Evolutionary conservation across 139 green algal genomes (phyloP).

Genomic region (Volvox reticuliferus): DNA sequence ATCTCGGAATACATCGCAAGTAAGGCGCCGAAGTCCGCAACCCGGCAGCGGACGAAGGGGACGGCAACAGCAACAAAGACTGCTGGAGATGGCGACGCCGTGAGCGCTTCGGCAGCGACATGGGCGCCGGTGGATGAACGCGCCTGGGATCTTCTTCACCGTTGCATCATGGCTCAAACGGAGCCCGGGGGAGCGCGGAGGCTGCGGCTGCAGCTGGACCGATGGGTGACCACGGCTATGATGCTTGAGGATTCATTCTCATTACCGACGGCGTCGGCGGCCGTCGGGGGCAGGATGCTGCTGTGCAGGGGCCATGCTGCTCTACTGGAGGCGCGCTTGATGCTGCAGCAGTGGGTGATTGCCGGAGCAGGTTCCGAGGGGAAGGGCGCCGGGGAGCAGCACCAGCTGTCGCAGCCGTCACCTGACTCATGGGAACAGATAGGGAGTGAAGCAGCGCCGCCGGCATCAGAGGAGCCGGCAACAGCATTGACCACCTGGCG

Average conservation of each 20-base stretch:
- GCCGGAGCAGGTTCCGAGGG: neutral
- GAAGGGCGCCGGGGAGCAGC: neutral
- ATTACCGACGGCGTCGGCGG: neutral
- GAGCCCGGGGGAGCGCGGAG: neutral
- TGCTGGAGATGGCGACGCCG: neutral
- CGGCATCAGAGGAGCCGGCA: neutral
- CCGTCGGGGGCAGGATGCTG: neutral
- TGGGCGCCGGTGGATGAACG: conserved; percentile 26
- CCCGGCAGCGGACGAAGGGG: neutral
- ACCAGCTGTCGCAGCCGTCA: neutral
- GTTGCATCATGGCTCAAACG: conserved; percentile 23
- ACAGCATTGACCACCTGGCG: neutral
- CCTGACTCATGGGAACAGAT: neutral
- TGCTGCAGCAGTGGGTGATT: conserved; percentile 12
- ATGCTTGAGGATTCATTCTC: too few relatives aligned
- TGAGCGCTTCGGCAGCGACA: neutral
- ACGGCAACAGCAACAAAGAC: neutral
- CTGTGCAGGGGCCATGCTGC: conserved; percentile 29
- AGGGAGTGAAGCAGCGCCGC: neutral
- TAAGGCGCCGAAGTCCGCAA: neutral
- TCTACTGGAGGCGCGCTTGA: conserved; percentile 36
- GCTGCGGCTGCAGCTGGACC: conserved; percentile 16
- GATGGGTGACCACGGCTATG: neutral
- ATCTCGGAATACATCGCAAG: neutral
- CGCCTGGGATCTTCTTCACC: conserved; percentile 20